Evolutionary conservation across 2,329 filamentous ascomycete species (phyloP), one percentile per base, ranked within the genome.

Genomic region (Exophiala spinifera): DNA sequence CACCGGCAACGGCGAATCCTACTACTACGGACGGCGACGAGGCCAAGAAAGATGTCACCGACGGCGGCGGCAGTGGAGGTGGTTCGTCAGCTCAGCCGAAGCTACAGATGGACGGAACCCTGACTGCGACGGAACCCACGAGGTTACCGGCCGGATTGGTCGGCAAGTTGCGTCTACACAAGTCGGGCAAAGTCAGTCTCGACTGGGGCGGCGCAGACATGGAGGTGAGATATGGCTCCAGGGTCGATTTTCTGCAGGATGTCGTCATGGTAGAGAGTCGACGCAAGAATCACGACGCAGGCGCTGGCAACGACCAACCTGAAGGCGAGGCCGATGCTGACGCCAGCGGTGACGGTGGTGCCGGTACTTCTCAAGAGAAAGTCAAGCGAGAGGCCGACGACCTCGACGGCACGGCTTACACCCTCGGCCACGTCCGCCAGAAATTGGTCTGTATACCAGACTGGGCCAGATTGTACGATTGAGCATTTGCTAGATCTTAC

Each of bases 381-480:
- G 21, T 33, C 33, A 39, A 8, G 23, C 25, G 31, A 31, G 34
- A 40, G 55, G 34, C 14, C 15, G 50, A 51, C 7, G 49, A 49
- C 19, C 49, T 55, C 8, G 43, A 45, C 3, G 65, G 69, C 15
- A 66, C 68, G 52, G 75, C 78, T 34, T 78, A 77, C 68, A 77
- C 77, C 2, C 79, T 86, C 72, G 83, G 82, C 7, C 77, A 83
- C 63, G 74, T 86, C n/a, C 81, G 79, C 67, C 81, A 80, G 50
- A 85, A 84, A 68, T 84, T 85, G 64, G 80, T 85, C 1, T 78
- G 85, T 31, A 79, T 76, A 47, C 83, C 83, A 13, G 76, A 86
- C 65, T 85, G 81, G 79, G 73, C 74, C 44, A 73, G 77, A 62
- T 76, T 84, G 57, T 67, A 78, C 51, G 67, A 68, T 34, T 65